A percentile compares a stretch with the other conserved stretches of the same genome.
Evolutionary conservation across 2,329 filamentous ascomycete genomes (phyloP).

Genomic region (Epichloe uncinata): DNA sequence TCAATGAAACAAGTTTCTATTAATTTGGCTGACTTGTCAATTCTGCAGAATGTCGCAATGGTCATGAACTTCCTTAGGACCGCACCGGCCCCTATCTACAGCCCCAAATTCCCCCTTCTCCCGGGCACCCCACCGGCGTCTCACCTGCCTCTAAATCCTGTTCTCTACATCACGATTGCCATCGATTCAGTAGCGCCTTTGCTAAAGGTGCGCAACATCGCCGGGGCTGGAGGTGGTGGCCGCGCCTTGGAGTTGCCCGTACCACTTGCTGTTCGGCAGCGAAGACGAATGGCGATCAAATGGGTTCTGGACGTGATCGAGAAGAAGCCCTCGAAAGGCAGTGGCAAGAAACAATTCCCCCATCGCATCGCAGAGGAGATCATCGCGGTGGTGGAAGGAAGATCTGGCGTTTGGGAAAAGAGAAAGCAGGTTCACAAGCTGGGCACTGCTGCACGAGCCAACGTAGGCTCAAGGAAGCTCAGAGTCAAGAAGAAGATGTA

Average conservation of each 20-base stretch:
- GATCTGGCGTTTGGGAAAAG: conserved; percentile 73
- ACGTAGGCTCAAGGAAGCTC: conserved; percentile 36
- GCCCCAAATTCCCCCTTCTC: conserved; percentile 56
- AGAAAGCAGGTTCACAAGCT: conserved; percentile 66
- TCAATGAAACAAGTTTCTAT: not conserved
- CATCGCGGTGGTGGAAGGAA: conserved; percentile 75
- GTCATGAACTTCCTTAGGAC: conserved; percentile 80
- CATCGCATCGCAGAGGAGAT: conserved; percentile 75
- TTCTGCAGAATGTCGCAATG: conserved; percentile 61
- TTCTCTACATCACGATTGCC: conserved; percentile 77
- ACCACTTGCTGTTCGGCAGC: conserved; percentile 61
- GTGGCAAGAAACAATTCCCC: conserved; percentile 56
- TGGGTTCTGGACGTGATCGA: conserved; percentile 84
- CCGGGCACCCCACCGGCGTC: conserved; percentile 63
- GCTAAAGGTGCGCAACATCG: conserved; percentile 61
- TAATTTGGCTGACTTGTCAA: not conserved
- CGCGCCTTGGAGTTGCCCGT: conserved; percentile 68
- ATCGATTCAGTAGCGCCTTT: conserved; percentile 89
- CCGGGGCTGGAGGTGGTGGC: conserved; percentile 77
- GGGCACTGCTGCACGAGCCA: conserved; percentile 65
- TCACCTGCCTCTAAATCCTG: conserved; percentile 77
- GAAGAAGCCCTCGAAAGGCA: conserved; percentile 61
- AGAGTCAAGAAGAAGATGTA: conserved; percentile 23
- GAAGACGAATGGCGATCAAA: conserved; percentile 63
- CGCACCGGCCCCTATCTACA: conserved; percentile 62